Base-by-base conservation (phyloP, 768 basidiomycete genomes). In the Cyclocybe aegerita region DNA sequence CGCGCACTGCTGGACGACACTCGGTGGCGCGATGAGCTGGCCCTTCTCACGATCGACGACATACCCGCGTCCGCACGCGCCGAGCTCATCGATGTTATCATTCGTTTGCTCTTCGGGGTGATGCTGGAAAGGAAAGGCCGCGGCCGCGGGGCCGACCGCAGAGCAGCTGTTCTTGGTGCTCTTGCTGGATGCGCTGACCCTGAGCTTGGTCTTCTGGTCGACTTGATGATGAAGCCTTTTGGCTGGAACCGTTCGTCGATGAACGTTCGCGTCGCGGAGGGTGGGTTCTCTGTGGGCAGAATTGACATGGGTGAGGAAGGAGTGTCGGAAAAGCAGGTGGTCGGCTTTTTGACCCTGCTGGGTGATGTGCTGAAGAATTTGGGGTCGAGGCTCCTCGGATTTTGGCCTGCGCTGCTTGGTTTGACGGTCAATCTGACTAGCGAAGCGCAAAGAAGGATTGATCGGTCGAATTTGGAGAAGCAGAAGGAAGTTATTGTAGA, bases 1-100 rank as follows among this genome's bases (percentile, higher is more conserved):
- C 74, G 77, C 8, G 73, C 72, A 7, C 72, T 98, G 9, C 74
- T 99, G 31, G 93, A 98, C 53, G 88, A 93, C 41, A 86, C 84
- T 6, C 72, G 87, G 41, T 97, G 94, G 83, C 74, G 94, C n/a
- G 96, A 98, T 61, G 85, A 89, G 56, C 78, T 98, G 4, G 78
- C 84, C 2, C 75, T 81, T 10, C 77, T 98, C 38, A 77, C 88
- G 49, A 70, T 95, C 9, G 71, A 71, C n/a, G 62, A 66, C 8
- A 75, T 81, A 15, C 78, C 80, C 5, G 71, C 71, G 0, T 67
- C 72, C 0, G 82, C 86, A 56, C 78, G 96, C 31, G 58, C 61
- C 2, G 85, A 85, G 54, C 71, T 92, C 10, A 76, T 97, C 7
- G 82, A 85, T 30, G 74, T 87, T 11, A 62, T 88, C 50, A 80